Evolutionary conservation across 176 grass and related monocot genomes (phyloP).

Genomic region (Oryza brachyantha): DNA sequence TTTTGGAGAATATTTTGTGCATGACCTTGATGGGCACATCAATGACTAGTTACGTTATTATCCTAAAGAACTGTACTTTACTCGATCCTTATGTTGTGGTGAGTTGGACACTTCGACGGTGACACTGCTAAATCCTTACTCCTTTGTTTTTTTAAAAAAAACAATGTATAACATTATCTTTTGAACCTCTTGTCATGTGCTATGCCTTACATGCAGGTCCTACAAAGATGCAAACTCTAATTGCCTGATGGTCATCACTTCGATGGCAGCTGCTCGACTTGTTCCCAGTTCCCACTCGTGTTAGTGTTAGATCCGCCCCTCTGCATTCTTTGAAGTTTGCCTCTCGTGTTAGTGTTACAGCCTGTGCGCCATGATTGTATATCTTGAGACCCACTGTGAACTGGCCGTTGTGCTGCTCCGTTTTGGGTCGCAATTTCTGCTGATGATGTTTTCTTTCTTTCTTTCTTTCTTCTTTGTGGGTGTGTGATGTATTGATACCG

Average conservation of each 20-base stretch:
- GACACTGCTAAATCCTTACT: background rate
- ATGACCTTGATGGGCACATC: background rate
- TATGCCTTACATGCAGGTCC: background rate
- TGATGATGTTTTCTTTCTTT: background rate
- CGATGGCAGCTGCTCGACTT: background rate
- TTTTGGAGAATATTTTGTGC: background rate
- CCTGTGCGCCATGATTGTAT: constrained; percentile 31
- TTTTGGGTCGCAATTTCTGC: background rate
- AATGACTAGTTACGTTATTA: background rate
- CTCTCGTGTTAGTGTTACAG: background rate
- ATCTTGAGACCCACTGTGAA: constrained; percentile 20
- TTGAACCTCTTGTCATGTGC: background rate
- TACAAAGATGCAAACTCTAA: constrained; percentile 1
- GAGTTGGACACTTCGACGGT: background rate
- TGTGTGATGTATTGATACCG: background rate
- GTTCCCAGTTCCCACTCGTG: background rate
- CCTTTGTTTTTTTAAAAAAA: background rate
- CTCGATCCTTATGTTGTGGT: background rate
- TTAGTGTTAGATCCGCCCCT: background rate
- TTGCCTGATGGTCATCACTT: background rate
- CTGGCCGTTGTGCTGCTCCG: background rate
- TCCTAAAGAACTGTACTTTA: background rate
- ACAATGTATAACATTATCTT: no score
- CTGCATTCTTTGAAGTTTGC: constrained; percentile 4
- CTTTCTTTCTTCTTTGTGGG: no score